Percentiles rank a stretch among this genome's conserved stretches.
Evolutionary conservation across 352 stramenopile genomes (phyloP).

Genomic region (Pythium sukuiense): DNA sequence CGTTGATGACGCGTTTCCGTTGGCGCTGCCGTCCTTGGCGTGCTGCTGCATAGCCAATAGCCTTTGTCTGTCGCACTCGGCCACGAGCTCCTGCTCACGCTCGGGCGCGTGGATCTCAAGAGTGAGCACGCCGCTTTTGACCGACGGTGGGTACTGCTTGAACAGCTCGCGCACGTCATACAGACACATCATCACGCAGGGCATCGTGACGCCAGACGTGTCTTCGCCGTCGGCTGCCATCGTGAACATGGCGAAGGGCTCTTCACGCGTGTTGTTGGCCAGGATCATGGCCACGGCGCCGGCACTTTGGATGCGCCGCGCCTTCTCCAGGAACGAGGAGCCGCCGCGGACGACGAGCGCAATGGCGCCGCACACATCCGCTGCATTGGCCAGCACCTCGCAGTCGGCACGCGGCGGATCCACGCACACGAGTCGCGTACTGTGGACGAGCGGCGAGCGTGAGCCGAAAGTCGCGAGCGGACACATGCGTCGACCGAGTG

Average conservation of each 20-base stretch:
- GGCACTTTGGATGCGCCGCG: conserved; percentile 48
- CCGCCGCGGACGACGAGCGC: conserved; percentile 66
- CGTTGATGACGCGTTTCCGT: neutral
- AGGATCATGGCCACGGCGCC: conserved; percentile 60
- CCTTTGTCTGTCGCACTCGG: conserved; percentile 21
- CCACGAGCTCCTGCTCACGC: conserved; percentile 12
- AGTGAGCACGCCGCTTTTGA: conserved; percentile 40
- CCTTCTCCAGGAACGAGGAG: conserved; percentile 71
- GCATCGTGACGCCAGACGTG: conserved; percentile 35
- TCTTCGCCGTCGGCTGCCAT: conserved; percentile 44
- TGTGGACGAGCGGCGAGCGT: conserved; percentile 29
- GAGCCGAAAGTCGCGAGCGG: conserved; percentile 64
- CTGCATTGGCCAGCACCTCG: conserved; percentile 45
- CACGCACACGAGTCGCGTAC: conserved; percentile 46
- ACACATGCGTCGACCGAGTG: conserved; percentile 39
- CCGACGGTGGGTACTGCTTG: conserved; percentile 56
- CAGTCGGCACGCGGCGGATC: conserved; percentile 60
- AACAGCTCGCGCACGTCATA: conserved; percentile 58
- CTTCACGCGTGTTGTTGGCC: conserved; percentile 57
- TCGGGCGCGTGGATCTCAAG: conserved; percentile 42
- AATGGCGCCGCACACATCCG: conserved; percentile 46
- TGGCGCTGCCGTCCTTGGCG: conserved; percentile 23
- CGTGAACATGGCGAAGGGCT: conserved; percentile 57
- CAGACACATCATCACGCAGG: conserved; percentile 73
- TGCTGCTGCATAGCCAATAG: conserved; percentile 21